These are phyloP conservation scores for Capsicum rhomboideum DNA, from an alignment of 257 asterid species.

Conservation along the genomic window DNA sequence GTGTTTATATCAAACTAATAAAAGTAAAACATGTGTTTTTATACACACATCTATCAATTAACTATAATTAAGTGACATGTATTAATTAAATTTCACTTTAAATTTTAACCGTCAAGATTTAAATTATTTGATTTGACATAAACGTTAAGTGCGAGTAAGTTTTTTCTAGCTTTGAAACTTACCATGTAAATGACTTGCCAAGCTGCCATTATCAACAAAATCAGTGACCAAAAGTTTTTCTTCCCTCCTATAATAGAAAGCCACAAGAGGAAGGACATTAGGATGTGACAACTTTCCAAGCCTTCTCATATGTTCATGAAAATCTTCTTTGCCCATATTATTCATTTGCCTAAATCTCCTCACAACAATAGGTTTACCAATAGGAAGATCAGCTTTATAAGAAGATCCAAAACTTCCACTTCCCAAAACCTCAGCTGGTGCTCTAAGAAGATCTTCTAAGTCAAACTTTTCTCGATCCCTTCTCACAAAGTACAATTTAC, in stretches of 20 bases:
- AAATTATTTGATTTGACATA: background rate
- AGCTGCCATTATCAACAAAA: slow-evolving; percentile 48
- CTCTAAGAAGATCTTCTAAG: slow-evolving; percentile 50
- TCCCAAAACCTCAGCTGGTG: slow-evolving; percentile 62
- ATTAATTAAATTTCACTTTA: background rate
- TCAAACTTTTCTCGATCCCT: slow-evolving; percentile 37
- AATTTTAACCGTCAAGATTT: no score
- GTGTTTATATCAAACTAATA: no score
- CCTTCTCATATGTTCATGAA: slow-evolving; percentile 41
- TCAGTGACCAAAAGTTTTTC: slow-evolving; percentile 57
- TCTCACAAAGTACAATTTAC: slow-evolving; percentile 39
- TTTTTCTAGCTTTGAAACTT: background rate
- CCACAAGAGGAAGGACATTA: slow-evolving; percentile 61
- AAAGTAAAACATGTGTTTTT: background rate
- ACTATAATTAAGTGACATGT: background rate
- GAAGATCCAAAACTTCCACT: slow-evolving; percentile 69
- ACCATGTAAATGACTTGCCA: slow-evolving; percentile 67
- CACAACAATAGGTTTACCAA: slow-evolving; percentile 39
- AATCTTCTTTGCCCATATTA: slow-evolving; percentile 39
- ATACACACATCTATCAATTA: background rate
- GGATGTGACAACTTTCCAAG: slow-evolving; percentile 47
- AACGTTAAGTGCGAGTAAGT: background rate
- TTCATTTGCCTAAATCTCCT: slow-evolving; percentile 50
- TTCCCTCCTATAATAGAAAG: slow-evolving; percentile 46
- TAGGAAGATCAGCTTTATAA: slow-evolving; percentile 44